Conservation (phyloP, 805 yeast genomes). For the Blastobotrys robertii region DNA sequence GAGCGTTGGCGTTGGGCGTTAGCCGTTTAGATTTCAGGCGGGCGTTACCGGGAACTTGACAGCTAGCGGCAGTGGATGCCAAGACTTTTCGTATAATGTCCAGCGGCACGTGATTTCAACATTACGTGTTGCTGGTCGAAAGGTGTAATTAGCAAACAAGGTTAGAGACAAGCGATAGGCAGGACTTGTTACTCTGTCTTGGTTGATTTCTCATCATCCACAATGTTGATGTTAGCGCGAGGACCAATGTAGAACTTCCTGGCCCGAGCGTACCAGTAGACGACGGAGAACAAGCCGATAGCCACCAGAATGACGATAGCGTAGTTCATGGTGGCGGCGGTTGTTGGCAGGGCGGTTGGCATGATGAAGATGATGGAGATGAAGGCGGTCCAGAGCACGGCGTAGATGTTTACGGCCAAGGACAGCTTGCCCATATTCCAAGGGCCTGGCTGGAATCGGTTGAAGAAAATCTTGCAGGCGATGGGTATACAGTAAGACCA, state of each 20-base stretch:
- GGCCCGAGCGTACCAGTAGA: constrained; percentile 41
- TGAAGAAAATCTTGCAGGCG: constrained; percentile 14
- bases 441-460: constrained; percentile 8
- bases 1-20: no score
- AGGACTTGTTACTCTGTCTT: no score
- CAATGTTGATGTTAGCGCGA: no score
- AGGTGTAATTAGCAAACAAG: no score
- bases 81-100: no score
- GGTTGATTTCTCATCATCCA: no score
- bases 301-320: constrained; percentile 59
- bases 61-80: no score
- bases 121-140: no score
- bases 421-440: constrained; percentile 14
- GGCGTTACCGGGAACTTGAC: no score
- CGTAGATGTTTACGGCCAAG: constrained; percentile 12
- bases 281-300: constrained; percentile 36
- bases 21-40: no score
- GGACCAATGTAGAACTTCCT: constrained; percentile 15
- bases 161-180: no score
- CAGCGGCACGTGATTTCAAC: no score
- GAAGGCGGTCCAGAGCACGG: constrained; percentile 16
- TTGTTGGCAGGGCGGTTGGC: constrained; percentile 30
- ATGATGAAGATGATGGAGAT: constrained; percentile 16
- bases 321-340: constrained; percentile 42
- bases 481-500: constrained; percentile 69